Percentiles rank a stretch among this genome's conserved stretches.
phyloP scores from a whole-genome alignment of 768 basidiomycete genomes.

The Kwoniella botswanensis region DNA sequence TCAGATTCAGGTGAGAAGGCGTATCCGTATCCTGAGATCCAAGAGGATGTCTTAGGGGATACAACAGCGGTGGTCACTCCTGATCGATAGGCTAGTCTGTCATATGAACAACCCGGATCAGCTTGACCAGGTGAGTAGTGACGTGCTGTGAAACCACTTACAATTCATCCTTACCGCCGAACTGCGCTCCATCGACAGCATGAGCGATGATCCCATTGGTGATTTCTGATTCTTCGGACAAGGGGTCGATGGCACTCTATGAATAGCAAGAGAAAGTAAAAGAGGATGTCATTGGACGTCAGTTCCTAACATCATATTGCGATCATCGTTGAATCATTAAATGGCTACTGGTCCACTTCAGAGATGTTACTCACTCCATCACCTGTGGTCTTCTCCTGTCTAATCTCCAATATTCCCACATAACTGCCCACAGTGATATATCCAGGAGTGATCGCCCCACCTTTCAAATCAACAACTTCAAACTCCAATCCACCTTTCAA shows the following conservation, averaged over 20 bases:
- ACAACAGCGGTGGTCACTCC: constrained; percentile 75
- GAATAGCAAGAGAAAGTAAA: background rate
- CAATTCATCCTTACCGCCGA: constrained; percentile 72
- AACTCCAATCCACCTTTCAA: constrained; percentile 41
- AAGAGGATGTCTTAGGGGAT: constrained; percentile 66
- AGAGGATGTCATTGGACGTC: too few relatives aligned
- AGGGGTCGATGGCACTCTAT: constrained; percentile 60
- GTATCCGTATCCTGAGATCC: constrained; percentile 69
- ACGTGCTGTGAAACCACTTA: constrained; percentile 53
- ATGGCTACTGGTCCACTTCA: too few relatives aligned
- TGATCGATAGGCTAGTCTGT: constrained; percentile 72
- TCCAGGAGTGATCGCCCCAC: constrained; percentile 68
- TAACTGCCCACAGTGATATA: constrained; percentile 70
- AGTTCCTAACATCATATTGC: too few relatives aligned
- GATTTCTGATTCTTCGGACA: constrained; percentile 58
- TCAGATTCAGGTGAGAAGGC: constrained; percentile 68
- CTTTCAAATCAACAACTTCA: constrained; percentile 67
- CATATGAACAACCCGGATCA: background rate
- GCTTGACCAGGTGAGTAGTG: background rate
- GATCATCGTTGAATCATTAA: too few relatives aligned
- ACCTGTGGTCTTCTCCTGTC: constrained; percentile 67
- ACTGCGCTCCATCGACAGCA: constrained; percentile 76
- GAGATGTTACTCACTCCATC: constrained; percentile 63
- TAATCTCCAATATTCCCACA: constrained; percentile 74
- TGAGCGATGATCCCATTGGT: constrained; percentile 61